These are phyloP conservation scores for Ceratocystis ficicola DNA, from an alignment of 2,329 filamentous ascomycete species.

Conservation along the genomic window DNA sequence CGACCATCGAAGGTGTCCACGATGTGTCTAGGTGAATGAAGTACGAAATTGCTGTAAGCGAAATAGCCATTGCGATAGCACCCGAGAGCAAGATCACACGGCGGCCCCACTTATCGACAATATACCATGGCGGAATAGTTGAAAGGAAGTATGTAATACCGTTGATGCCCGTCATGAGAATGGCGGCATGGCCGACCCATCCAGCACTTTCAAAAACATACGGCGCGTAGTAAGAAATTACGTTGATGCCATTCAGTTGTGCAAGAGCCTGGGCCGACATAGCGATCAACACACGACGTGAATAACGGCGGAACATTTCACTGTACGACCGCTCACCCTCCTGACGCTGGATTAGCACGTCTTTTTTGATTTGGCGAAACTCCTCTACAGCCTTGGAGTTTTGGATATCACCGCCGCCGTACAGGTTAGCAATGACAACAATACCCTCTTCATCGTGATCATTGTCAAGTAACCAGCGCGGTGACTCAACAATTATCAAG, in stretches of 20 bases:
- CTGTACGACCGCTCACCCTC: constrained; percentile 84
- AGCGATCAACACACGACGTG: constrained; percentile 87
- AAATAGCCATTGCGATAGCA: constrained; percentile 77
- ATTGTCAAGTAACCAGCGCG: constrained; percentile 94
- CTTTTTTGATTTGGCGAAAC: constrained; percentile 98
- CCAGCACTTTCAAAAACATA: constrained; percentile 93
- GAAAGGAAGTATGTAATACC: constrained; percentile 78
- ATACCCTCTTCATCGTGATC: constrained; percentile 98
- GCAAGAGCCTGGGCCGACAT: constrained; percentile 96
- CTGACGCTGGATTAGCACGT: constrained; percentile 81
- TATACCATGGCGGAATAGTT: constrained; percentile 92
- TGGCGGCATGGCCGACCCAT: constrained; percentile 81
- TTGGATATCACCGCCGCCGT: constrained; percentile 90
- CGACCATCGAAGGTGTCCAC: constrained; percentile 70
- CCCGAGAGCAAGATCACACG: constrained; percentile 81
- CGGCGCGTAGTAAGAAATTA: constrained; percentile 97
- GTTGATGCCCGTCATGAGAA: constrained; percentile 96
- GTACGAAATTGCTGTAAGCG: constrained; percentile 82
- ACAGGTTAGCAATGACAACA: constrained; percentile 93
- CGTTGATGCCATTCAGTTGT: constrained; percentile 97
- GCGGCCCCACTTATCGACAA: constrained; percentile 85
- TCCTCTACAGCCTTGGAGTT: constrained; percentile 85
- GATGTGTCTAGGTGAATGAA: constrained; percentile 80
- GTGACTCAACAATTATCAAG: constrained; percentile 89
- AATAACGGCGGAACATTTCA: constrained; percentile 93